phyloP scores from a whole-genome alignment of 2,329 filamentous ascomycete genomes.

The Aspergillus clavatus region DNA sequence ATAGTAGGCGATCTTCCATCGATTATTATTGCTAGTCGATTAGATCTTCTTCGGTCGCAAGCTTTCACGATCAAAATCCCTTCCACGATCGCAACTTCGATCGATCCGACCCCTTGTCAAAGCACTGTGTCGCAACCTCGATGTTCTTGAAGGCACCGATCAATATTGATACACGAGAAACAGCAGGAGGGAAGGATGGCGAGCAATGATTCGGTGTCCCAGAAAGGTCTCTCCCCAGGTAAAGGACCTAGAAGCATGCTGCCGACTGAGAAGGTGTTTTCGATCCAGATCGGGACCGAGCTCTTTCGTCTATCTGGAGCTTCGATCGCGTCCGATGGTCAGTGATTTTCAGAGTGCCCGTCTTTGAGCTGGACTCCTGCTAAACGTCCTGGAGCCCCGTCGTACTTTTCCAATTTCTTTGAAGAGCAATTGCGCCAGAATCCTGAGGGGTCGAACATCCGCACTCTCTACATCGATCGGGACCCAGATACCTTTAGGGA shows the following conservation, averaged over 20 bases:
- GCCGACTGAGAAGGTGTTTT: conserved; percentile 60
- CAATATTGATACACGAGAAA: too few species aligned
- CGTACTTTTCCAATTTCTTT: conserved; percentile 95
- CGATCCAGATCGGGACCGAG: conserved; percentile 65
- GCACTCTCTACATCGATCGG: conserved; percentile 90
- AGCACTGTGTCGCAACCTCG: not conserved
- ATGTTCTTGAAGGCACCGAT: too few species aligned
- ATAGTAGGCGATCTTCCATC: too few species aligned
- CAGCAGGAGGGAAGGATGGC: not conserved
- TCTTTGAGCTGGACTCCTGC: conserved; percentile 15
- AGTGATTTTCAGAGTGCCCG: conserved; percentile 25
- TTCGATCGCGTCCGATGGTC: conserved; percentile 67
- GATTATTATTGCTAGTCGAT: too few species aligned
- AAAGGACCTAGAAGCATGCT: conserved; percentile 27
- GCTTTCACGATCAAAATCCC: too few species aligned
- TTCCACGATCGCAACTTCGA: too few species aligned
- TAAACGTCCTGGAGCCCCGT: conserved; percentile 69
- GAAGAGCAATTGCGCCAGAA: conserved; percentile 68
- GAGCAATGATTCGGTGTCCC: not conserved
- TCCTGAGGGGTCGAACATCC: conserved; percentile 55
- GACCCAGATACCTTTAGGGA: conserved; percentile 85
- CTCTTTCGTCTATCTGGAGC: conserved; percentile 66
- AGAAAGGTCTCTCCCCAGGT: not conserved
- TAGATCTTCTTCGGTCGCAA: too few species aligned
- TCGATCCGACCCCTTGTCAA: too few species aligned